phyloP scores from a whole-genome alignment of 129 eudicot genomes.

The sunflower (Helianthus annuus) region HanXRQr2.0-SUNRISE NC_035438.2:115905945-115906444 shows the following conservation, averaged over 20 bases:
- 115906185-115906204: constrained; percentile 78
- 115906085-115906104: constrained; percentile 80
- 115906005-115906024: constrained; percentile 55
- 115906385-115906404: not conserved
- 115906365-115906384: not conserved
- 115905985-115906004: not conserved
- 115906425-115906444: constrained; percentile 6
- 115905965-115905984: not conserved
- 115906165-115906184: constrained; percentile 57
- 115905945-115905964: not conserved
- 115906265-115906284: constrained; percentile 56
- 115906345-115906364: constrained; percentile 1
- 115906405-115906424: not conserved
- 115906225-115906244: constrained; percentile 46
- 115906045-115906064: constrained; percentile 69
- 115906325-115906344: constrained; percentile 50
- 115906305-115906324: constrained; percentile 65
- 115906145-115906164: constrained; percentile 62
- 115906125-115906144: constrained; percentile 91
- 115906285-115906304: constrained; percentile 67
- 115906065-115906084: constrained; percentile 65
- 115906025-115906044: constrained; percentile 61
- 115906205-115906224: constrained; percentile 79
- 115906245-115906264: constrained; percentile 88
- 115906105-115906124: constrained; percentile 73